Evolutionary conservation across 345 rosid species (phyloP), one percentile per base, ranked within the genome.

Genomic region (Euphorbia pulcherrima): DNA sequence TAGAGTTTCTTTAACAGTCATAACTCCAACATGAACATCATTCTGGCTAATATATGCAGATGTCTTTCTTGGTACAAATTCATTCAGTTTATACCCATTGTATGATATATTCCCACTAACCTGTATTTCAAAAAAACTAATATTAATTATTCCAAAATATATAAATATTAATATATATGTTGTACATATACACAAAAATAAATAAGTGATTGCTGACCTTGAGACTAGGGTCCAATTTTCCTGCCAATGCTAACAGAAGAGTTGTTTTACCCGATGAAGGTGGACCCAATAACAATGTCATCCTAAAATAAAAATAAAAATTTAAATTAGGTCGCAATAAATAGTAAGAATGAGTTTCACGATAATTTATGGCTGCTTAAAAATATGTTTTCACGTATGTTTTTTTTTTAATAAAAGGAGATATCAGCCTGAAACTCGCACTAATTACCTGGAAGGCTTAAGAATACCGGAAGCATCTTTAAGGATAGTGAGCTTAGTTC

Each of bases 221-320:
- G 41, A 93, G 79, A 53, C 76, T 81, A n/a, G 78, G 71, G 78
- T 93, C 96, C 75, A 93, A 77, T 57, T 87, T 92, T 10, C 90
- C 97, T 0, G 98, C 95, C 37, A 92, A 64, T 65, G 98, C 96
- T 33, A 92, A 67, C 57, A 92, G 71, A 71, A 92, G 85, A n/a
- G 92, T 88, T n/a, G 96, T 92, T 81, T 92, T 92, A 16, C 98
- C 98, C 0, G 98, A 90, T 24, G 98, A 88, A 12, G 98, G 98
- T 5, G 98, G 98, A 3, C 98, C 98, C n/a, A 90, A 66, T 58
- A 92, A 72, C 1, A 92, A 86, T 8, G 97, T 71, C 96, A 90
- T 87, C 75, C 97, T 91, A 51, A 9, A 18, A 62, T 16, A 63
- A 46, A 16, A 6, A 63, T n/a, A n/a, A n/a, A 44, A 61, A 12